These are phyloP conservation scores for Bryoerythrophyllum caledonicum DNA, from an alignment of 225 moss, liverwort and hornwort genomes.

Conservation along the genomic window DNA sequence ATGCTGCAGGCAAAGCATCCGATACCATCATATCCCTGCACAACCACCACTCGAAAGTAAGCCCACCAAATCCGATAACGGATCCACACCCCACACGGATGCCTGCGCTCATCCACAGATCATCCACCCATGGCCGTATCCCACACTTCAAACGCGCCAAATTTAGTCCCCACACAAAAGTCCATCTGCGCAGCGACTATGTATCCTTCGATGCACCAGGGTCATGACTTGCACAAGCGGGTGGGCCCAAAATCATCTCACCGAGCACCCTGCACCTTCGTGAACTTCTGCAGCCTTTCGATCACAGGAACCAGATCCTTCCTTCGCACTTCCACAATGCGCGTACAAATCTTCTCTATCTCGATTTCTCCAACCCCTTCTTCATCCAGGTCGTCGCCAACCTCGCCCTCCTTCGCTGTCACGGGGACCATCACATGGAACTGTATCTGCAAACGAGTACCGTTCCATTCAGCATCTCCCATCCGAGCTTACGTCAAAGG, in stretches of 20 bases:
- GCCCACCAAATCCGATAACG: not conserved
- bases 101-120: not conserved
- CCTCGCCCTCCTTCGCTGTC: conserved; percentile 40
- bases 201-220: not conserved
- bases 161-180: not conserved
- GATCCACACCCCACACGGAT: not conserved
- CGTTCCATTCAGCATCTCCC: not conserved
- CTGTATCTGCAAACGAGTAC: conserved; percentile 57
- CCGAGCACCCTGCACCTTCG: conserved; percentile 83
- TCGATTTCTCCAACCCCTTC: conserved; percentile 72
- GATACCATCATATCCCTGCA: conserved; percentile 70
- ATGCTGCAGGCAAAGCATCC: conserved; percentile 60
- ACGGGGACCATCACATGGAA: conserved; percentile 78
- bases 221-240: not conserved
- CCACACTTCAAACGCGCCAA: not conserved
- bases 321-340: conserved; percentile 83
- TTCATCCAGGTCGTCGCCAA: conserved; percentile 33
- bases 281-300: conserved; percentile 80
- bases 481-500: not conserved
- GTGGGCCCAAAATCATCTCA: conserved; percentile 25
- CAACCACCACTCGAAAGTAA: not conserved
- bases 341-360: conserved; percentile 83
- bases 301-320: conserved; percentile 96
- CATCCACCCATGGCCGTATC: not conserved
- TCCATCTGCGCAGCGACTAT: not conserved